Evolutionary conservation across 805 yeast species (phyloP).

Genomic region (Metschnikowia picachoensis): DNA sequence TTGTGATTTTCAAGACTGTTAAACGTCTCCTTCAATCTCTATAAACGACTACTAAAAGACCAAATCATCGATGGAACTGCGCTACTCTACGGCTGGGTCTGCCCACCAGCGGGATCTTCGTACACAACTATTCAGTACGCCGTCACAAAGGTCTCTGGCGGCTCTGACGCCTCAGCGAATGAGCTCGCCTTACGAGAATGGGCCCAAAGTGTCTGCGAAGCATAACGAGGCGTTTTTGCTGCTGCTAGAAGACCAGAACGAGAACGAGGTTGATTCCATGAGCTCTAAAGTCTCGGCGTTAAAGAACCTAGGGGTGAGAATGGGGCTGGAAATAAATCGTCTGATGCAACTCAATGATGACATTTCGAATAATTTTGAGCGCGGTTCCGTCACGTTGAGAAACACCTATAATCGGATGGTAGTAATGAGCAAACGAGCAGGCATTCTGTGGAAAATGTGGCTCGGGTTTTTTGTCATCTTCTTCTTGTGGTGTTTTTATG

Average conservation of each 20-base stretch:
- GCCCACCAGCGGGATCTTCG: constrained; percentile 42
- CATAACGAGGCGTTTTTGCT: constrained; percentile 41
- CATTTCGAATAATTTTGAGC: constrained; percentile 37
- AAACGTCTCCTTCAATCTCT: not conserved
- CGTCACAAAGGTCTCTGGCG: too few species aligned
- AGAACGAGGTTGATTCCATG: constrained; percentile 41
- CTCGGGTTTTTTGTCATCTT: constrained; percentile 35
- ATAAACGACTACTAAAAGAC: not conserved
- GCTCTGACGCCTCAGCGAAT: constrained; percentile 24
- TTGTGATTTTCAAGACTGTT: not conserved
- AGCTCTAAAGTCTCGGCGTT: constrained; percentile 38
- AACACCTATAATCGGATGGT: constrained; percentile 43
- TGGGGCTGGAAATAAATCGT: constrained; percentile 44
- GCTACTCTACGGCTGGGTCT: constrained; percentile 17
- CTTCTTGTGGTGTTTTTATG: constrained; percentile 38
- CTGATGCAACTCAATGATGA: constrained; percentile 39
- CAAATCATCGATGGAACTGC: constrained; percentile 12
- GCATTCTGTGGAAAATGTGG: constrained; percentile 45
- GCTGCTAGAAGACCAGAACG: constrained; percentile 42
- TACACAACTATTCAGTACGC: constrained; percentile 35
- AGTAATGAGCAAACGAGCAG: constrained; percentile 44
- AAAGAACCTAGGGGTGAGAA: constrained; percentile 37
- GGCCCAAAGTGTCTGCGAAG: constrained; percentile 28
- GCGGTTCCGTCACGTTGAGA: constrained; percentile 37
- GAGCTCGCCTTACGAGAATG: constrained; percentile 38